Conservation (phyloP, 2,329 filamentous ascomycete species). For the Sporothrix phasma region DNA sequence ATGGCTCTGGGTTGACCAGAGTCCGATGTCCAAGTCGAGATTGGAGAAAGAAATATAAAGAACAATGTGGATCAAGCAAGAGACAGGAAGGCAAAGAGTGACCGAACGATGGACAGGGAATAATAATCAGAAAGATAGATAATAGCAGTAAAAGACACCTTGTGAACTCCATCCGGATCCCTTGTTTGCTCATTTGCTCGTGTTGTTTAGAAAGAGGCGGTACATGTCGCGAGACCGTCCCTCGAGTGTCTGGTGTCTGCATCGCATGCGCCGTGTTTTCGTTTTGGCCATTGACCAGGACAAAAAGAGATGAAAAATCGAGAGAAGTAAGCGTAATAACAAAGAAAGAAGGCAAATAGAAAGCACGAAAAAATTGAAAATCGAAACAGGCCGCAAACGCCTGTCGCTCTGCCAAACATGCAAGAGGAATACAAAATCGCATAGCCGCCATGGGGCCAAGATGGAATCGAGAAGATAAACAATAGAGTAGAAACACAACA, state of each 20-base stretch:
- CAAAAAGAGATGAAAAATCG: background rate
- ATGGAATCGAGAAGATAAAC: background rate
- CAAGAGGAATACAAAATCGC: background rate
- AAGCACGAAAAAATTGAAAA: conserved; percentile 5
- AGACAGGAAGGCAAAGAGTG: background rate
- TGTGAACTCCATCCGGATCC: conserved; percentile 12
- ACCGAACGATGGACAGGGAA: conserved; percentile 8
- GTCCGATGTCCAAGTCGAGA: background rate
- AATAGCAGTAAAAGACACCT: conserved; percentile 4
- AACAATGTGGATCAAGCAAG: background rate
- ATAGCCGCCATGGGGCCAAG: background rate
- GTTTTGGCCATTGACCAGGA: background rate
- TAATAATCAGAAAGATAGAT: conserved; percentile 3
- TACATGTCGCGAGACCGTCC: background rate
- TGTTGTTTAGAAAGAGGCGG: conserved; percentile 6
- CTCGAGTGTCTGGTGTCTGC: background rate
- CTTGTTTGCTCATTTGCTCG: conserved; percentile 12
- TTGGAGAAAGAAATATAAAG: background rate
- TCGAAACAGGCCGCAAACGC: background rate
- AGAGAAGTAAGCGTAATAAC: background rate
- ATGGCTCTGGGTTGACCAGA: background rate
- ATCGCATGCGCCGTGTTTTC: background rate
- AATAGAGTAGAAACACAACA: background rate
- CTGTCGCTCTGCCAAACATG: conserved; percentile 1
- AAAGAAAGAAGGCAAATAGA: background rate